Evolutionary conservation across 345 rosid genomes (phyloP), one percentile per base, ranked within the genome.

Genomic region (Eucalyptus polyanthemos): DNA sequence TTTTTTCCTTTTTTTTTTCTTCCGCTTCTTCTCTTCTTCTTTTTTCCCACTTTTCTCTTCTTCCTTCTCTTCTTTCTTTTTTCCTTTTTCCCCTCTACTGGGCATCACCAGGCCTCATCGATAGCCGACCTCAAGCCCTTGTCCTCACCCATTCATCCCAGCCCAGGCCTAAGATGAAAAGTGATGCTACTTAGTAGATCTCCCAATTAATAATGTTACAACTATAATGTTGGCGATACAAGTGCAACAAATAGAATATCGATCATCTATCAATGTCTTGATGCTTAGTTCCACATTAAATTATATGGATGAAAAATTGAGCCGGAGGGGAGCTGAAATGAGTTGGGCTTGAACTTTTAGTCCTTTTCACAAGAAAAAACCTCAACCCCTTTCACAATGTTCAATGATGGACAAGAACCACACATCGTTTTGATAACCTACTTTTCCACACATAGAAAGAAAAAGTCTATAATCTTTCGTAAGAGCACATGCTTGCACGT

Each of bases 51-150:
- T 17, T 16, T 51, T 51, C 22, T 51, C 22, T 17, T 51, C 22
- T 51, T 51, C 1, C 1, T 16, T 16, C 16, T 51, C 4, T 51
- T 17, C 9, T 53, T 53, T 19, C 9, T 3, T 19, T 51, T 19
- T 53, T 17, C 4, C 10, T 7, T 53, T 53, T 53, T 19, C 56
- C 56, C 56, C 24, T 53, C 9, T 53, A 19, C 4, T 1, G 0
- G 4, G 56, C 56, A 53, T 53, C 0, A 0, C 24, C 0, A 19
- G 0, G 56, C 56, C 56, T 53, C 24, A 53, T 53, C 0, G 1
- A 53, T 53, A 53, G 10, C 2, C 21, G 0, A 8, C 24, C 24
- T 53, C 56, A 53, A 53, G 10, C 10, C 24, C 24, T 53, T 4
- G 0, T 5, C 24, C 56, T 53, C 56, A 53, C 56, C 56, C 56